These are phyloP conservation scores for Apostasia ramifera DNA, from an alignment of 106 monocot genomes.

Conservation along the genomic window DNA sequence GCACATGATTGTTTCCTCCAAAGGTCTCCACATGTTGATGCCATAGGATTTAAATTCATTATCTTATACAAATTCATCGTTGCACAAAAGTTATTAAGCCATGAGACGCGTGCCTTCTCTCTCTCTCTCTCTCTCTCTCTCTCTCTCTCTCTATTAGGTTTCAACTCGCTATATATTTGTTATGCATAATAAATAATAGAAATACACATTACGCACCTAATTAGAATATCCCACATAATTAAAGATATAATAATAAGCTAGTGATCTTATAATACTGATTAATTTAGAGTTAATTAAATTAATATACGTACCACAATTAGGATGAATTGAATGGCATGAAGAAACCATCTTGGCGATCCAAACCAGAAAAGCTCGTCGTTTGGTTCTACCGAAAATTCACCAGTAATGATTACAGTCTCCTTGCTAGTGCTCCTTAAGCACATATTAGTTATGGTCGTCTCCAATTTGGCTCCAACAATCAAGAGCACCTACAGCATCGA, in stretches of 20 bases:
- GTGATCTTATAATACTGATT: neutral
- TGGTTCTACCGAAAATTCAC: conserved; percentile 26
- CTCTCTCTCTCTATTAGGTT: too few species aligned
- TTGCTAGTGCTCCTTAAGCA: conserved; percentile 28
- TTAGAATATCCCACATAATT: neutral
- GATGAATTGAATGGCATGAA: conserved; percentile 46
- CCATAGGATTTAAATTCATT: too few species aligned
- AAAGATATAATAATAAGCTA: neutral
- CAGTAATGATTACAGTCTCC: conserved; percentile 17
- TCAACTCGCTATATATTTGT: too few species aligned
- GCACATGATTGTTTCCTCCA: too few species aligned
- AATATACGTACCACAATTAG: conserved; percentile 31
- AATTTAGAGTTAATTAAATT: neutral
- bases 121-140: too few species aligned
- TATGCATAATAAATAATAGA: too few species aligned
- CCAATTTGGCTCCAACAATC: conserved; percentile 4
- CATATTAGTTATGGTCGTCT: conserved; percentile 21
- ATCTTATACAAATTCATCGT: too few species aligned
- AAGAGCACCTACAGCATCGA: neutral
- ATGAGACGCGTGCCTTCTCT: too few species aligned
- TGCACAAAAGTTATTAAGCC: too few species aligned
- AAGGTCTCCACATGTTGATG: too few species aligned
- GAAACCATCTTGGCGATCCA: conserved; percentile 23
- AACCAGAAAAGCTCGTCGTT: conserved; percentile 46
- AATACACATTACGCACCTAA: neutral